A percentile compares a stretch with the other conserved stretches of the same genome.
Evolutionary conservation across 768 basidiomycete genomes (phyloP).

Genomic region (Panaeolus papilionaceus): DNA sequence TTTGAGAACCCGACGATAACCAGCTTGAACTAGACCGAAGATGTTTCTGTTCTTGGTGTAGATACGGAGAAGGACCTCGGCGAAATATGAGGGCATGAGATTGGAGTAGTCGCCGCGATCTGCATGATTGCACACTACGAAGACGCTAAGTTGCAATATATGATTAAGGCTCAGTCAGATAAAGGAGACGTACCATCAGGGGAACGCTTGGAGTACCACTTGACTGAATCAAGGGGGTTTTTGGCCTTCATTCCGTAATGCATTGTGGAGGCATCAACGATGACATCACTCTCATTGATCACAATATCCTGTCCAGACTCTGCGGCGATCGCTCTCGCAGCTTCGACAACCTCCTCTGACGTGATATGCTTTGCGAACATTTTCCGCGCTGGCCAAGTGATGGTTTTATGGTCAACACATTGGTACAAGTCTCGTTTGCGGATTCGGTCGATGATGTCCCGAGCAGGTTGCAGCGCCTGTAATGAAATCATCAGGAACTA

Average conservation of each 20-base stretch:
- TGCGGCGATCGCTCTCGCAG: slow-evolving; percentile 34
- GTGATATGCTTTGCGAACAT: slow-evolving; percentile 48
- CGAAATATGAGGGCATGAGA: slow-evolving; percentile 68
- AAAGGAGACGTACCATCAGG: slow-evolving; percentile 53
- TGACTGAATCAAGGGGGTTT: slow-evolving; percentile 73
- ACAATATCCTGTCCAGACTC: slow-evolving; percentile 12
- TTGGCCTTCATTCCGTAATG: slow-evolving; percentile 79
- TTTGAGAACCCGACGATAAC: slow-evolving; percentile 56
- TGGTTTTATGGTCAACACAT: slow-evolving; percentile 67
- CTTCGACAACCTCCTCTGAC: slow-evolving; percentile 47
- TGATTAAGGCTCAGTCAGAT: not conserved
- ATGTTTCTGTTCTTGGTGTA: slow-evolving; percentile 70
- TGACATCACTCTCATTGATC: slow-evolving; percentile 55
- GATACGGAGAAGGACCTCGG: slow-evolving; percentile 71
- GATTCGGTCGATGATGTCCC: slow-evolving; percentile 67
- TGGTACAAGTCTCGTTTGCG: slow-evolving; percentile 70
- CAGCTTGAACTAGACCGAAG: slow-evolving; percentile 69
- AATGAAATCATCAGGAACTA: not conserved
- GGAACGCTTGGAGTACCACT: slow-evolving; percentile 75
- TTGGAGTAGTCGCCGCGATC: slow-evolving; percentile 65
- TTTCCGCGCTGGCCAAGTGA: slow-evolving; percentile 46
- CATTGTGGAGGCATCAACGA: slow-evolving; percentile 68
- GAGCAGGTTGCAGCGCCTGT: slow-evolving; percentile 66
- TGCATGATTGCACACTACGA: slow-evolving; percentile 50
- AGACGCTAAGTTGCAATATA: not conserved